Percentiles rank a stretch among this genome's conserved stretches.
These are phyloP conservation scores for Phyllachora maydis DNA, from an alignment of 2,329 filamentous ascomycete species.

Conservation along the genomic window DNA sequence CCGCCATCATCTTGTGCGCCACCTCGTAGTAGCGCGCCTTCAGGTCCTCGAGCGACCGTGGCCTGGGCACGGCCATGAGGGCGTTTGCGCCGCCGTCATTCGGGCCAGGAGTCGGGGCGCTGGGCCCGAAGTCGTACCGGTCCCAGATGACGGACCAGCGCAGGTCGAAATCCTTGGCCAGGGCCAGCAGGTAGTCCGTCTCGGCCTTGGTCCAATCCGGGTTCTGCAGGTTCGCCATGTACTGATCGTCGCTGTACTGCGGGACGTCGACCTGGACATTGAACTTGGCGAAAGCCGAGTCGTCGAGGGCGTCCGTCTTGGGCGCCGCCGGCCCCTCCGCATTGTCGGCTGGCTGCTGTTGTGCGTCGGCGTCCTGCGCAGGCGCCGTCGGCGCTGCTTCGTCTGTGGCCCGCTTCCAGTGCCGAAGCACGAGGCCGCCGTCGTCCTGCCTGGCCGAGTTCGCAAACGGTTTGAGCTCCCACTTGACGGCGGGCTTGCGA, in stretches of 20 bases:
- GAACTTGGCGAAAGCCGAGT: conserved; percentile 63
- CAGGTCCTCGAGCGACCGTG: conserved; percentile 67
- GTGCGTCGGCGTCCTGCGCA: conserved; percentile 18
- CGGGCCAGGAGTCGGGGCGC: conserved; percentile 20
- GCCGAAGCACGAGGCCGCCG: conserved; percentile 43
- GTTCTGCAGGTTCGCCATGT: conserved; percentile 51
- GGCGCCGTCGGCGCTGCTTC: too few relatives aligned
- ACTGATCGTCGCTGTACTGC: conserved; percentile 73
- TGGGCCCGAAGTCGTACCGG: conserved; percentile 57
- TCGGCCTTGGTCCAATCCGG: conserved; percentile 80
- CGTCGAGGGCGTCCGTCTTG: conserved; percentile 20
- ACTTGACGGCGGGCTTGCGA: conserved; percentile 36
- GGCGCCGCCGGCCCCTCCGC: conserved; percentile 7
- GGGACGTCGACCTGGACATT: conserved; percentile 65
- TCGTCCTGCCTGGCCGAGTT: conserved; percentile 57
- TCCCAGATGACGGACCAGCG: conserved; percentile 87
- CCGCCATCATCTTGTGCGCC: conserved; percentile 60
- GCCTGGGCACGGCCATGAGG: conserved; percentile 27
- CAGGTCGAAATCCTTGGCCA: conserved; percentile 62
- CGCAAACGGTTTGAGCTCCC: conserved; percentile 50
- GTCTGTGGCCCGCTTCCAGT: conserved; percentile 61
- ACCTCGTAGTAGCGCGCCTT: conserved; percentile 84
- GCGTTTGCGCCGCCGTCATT: conserved; percentile 26
- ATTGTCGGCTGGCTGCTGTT: conserved; percentile 10
- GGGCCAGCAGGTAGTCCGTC: conserved; percentile 70